A percentile compares a stretch with the other conserved stretches of the same genome.
Evolutionary conservation across 2,329 filamentous ascomycete species (phyloP).

Genomic region (Zasmidium cellare): DNA sequence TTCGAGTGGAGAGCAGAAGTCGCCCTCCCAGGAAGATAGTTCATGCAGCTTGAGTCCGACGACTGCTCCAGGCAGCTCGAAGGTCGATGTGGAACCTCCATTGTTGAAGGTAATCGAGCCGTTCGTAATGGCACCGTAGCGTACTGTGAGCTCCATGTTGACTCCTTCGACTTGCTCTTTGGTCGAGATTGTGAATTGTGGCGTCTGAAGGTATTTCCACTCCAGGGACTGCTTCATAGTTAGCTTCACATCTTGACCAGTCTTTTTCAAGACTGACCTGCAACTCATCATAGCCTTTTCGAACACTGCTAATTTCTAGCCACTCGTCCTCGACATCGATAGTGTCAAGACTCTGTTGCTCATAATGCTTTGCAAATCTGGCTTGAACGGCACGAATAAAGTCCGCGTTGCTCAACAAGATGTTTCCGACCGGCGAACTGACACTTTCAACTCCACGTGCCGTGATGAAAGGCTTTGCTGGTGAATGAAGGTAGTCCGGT

Average conservation of each 20-base stretch:
- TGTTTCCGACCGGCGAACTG: constrained; percentile 78
- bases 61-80: constrained; percentile 11
- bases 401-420: constrained; percentile 56
- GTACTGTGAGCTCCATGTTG: constrained; percentile 40
- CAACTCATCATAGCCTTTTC: constrained; percentile 63
- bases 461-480: constrained; percentile 72
- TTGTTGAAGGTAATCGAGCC: constrained; percentile 39
- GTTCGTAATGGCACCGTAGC: constrained; percentile 58
- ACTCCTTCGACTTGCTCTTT: constrained; percentile 9
- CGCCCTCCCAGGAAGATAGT: constrained; percentile 33
- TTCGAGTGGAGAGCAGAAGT: not conserved
- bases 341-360: constrained; percentile 33
- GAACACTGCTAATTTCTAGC: constrained; percentile 56
- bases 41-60: constrained; percentile 51
- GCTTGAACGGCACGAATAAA: constrained; percentile 51
- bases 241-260: not conserved
- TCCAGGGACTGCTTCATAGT: constrained; percentile 52
- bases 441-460: constrained; percentile 91
- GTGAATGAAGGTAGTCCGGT: constrained; percentile 71
- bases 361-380: constrained; percentile 68
- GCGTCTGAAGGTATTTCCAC: constrained; percentile 86
- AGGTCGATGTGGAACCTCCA: not conserved
- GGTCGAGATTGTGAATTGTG: constrained; percentile 62
- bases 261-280: constrained; percentile 46
- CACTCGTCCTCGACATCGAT: constrained; percentile 55